Conservation (phyloP, 78 protist genomes). For the Thecamonas trahens region DNA sequence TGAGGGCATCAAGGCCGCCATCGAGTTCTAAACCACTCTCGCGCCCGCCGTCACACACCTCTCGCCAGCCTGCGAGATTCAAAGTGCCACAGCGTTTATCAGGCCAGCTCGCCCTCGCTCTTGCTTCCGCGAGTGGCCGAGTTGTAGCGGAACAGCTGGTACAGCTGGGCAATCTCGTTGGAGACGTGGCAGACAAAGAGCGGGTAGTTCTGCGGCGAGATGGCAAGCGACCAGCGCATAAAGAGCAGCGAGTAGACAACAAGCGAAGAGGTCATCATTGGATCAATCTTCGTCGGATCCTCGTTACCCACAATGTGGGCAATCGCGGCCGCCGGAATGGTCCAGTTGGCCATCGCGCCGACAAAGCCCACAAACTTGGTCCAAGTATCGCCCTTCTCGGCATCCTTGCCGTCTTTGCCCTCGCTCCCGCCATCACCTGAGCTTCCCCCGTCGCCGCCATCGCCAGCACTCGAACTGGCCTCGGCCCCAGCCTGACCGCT, state of each 20-base stretch:
- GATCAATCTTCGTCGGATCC: constrained; percentile 21
- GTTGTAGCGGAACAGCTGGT: too few species aligned
- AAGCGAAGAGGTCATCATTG: constrained; percentile 13
- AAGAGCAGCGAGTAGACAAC: constrained; percentile 13
- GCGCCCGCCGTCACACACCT: too few species aligned
- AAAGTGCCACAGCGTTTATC: too few species aligned
- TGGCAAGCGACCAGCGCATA: constrained; percentile 33
- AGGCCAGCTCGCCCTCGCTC: too few species aligned
- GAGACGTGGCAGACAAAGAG: constrained; percentile 41
- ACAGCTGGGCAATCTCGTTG: constrained; percentile 10
- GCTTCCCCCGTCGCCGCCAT: too few species aligned
- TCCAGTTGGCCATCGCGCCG: constrained; percentile 25
- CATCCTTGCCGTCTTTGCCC: too few species aligned
- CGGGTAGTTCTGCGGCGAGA: constrained; percentile 32
- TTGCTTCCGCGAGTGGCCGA: too few species aligned
- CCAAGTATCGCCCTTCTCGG: too few species aligned
- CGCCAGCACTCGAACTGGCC: too few species aligned
- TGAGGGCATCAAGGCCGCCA: constrained; percentile 71
- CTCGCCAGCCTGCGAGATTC: too few species aligned
- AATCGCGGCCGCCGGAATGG: constrained; percentile 20
- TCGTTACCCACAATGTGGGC: neutral
- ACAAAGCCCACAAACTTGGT: neutral
- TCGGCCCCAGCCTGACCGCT: too few species aligned
- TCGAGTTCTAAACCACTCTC: constrained; percentile 52
- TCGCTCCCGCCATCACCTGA: too few species aligned